phyloP scores from a whole-genome alignment of 2,329 filamentous ascomycete species.

The Cadophora malorum region DNA sequence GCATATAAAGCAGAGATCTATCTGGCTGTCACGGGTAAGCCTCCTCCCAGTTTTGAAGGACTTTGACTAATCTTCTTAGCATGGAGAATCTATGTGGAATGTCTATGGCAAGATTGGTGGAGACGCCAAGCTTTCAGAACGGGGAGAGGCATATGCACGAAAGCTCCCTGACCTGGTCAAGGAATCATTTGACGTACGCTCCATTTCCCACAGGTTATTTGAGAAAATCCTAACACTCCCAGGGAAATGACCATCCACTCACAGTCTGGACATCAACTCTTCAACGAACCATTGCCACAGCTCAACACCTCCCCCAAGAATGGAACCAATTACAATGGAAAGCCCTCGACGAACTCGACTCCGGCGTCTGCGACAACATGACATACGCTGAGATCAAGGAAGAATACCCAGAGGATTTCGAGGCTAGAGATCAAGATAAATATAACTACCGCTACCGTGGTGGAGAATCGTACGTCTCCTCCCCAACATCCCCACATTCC shows the following conservation, averaged over 20 bases:
- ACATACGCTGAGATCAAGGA: conserved; percentile 89
- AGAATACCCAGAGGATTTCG: conserved; percentile 91
- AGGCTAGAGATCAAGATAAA: conserved; percentile 95
- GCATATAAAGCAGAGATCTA: conserved; percentile 94
- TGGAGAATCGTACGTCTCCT: conserved; percentile 72
- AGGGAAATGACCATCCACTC: conserved; percentile 58
- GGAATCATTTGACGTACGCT: conserved; percentile 81
- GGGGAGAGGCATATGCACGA: conserved; percentile 85
- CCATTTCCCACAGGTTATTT: conserved; percentile 24
- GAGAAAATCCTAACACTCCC: conserved; percentile 26
- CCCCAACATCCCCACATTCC: neutral
- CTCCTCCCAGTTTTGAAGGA: neutral
- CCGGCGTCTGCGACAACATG: conserved; percentile 93
- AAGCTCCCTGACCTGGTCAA: conserved; percentile 85
- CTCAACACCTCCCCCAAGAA: conserved; percentile 77
- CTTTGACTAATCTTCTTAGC: conserved; percentile 56
- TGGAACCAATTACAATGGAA: conserved; percentile 99
- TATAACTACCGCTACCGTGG: conserved; percentile 99
- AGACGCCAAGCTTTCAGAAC: conserved; percentile 83
- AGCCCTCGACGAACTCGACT: conserved; percentile 95
- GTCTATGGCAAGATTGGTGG: conserved; percentile 90
- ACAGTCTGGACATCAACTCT: conserved; percentile 80
- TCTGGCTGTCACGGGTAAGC: conserved; percentile 91
- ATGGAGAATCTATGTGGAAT: conserved; percentile 95
- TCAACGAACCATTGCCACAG: conserved; percentile 88